phyloP scores from a whole-genome alignment of 805 yeast species.

The Yarrowia porcina region DNA sequence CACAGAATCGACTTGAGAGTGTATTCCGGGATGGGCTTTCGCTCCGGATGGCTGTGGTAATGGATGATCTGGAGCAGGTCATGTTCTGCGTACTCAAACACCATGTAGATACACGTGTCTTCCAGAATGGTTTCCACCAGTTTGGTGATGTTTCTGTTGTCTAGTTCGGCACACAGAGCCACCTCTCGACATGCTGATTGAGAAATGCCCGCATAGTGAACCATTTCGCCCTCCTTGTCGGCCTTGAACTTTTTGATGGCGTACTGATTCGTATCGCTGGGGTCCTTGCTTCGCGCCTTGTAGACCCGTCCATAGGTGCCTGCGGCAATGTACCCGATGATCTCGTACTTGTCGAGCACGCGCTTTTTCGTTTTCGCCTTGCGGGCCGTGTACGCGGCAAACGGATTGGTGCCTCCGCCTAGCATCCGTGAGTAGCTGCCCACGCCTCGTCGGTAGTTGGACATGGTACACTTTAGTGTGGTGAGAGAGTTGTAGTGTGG shows the following conservation, averaged over 20 bases:
- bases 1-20: slow-evolving; percentile 82
- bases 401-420: slow-evolving; percentile 14
- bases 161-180: slow-evolving; percentile 86
- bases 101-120: slow-evolving; percentile 87
- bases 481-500: neutral
- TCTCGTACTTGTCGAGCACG: slow-evolving; percentile 80
- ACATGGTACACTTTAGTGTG: slow-evolving; percentile 8
- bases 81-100: slow-evolving; percentile 94
- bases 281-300: slow-evolving; percentile 56
- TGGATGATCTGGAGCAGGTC: slow-evolving; percentile 92
- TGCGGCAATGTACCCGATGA: slow-evolving; percentile 94
- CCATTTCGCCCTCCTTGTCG: slow-evolving; percentile 84
- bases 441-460: slow-evolving; percentile 24
- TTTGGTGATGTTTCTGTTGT: slow-evolving; percentile 73
- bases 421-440: slow-evolving; percentile 20
- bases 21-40: slow-evolving; percentile 69
- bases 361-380: slow-evolving; percentile 37
- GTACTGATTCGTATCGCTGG: slow-evolving; percentile 41
- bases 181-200: slow-evolving; percentile 96
- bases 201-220: slow-evolving; percentile 90
- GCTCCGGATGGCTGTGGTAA: slow-evolving; percentile 86
- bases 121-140: slow-evolving; percentile 82
- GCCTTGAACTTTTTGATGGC: slow-evolving; percentile 96
- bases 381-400: slow-evolving; percentile 18
- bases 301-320: slow-evolving; percentile 97